Percentiles rank a stretch among this genome's conserved stretches.
phyloP scores from a whole-genome alignment of 2,329 filamentous ascomycete genomes.

The Acephala macrosclerotiorum region DNA sequence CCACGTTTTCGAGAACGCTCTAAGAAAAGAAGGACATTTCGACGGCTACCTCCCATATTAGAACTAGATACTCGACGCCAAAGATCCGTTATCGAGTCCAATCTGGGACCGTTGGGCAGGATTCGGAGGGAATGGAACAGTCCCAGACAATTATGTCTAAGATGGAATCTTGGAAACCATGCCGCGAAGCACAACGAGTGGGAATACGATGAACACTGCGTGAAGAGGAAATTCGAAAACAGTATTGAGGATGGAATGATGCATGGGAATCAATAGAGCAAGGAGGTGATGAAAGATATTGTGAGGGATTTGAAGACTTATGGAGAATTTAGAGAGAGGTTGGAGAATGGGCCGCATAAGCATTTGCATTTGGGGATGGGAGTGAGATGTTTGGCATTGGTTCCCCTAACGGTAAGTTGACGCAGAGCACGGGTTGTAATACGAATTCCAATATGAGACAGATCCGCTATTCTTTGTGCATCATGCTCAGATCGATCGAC shows the following conservation, averaged over 20 bases:
- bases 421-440: constrained; percentile 16
- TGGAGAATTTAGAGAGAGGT: background rate
- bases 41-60: background rate
- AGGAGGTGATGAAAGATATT: background rate
- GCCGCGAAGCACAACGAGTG: background rate
- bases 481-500: constrained; percentile 38
- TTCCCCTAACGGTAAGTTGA: constrained; percentile 4
- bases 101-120: background rate
- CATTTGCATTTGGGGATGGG: constrained; percentile 4
- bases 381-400: background rate
- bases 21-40: constrained; percentile 34
- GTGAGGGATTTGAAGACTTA: background rate
- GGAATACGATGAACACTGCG: background rate
- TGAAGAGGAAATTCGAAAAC: background rate
- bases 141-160: background rate
- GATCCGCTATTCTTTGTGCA: constrained; percentile 47
- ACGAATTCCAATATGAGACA: no score
- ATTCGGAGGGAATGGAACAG: constrained; percentile 11
- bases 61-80: constrained; percentile 2
- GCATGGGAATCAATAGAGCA: background rate
- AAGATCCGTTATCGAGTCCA: background rate
- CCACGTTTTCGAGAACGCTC: constrained; percentile 49
- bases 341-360: constrained; percentile 2
- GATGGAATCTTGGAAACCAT: background rate
- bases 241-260: background rate